Base-by-base conservation (phyloP, 371 early-diverging fungal genomes). In the Syncephalastrum contaminatum region DNA sequence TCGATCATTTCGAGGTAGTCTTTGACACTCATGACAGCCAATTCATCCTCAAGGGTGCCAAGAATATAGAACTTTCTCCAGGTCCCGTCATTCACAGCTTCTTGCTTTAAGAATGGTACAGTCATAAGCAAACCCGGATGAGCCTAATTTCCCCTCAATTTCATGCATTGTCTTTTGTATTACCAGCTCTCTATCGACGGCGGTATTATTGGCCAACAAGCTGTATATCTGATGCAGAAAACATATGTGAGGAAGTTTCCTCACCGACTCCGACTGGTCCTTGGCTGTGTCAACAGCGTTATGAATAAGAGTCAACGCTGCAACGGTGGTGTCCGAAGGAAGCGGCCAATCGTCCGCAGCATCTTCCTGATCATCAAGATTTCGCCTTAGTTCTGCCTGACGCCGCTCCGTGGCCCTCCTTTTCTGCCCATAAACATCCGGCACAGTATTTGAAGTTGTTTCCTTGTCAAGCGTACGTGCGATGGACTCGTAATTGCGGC, bases 211-310 rank as follows among this genome's bases (percentile, higher is more conserved):
- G 2, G 63, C 47, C 39, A 72, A 22, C 2, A 76, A 50, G 16
- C 67, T 64, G 43, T 76, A 76, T 2, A 76, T 56, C 48, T 76
- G 76, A 54, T 76, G 76, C 10, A 70, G 14, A 41, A 72, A 63
- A 25, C 76, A 76, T 15, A 67, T 21, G 1, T 36, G 46, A 3
- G 65, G 65, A 24, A 65, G 25, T 18, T 51, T 43, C 7, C 36
- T 46, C 4, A 43, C 45, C 58, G 64, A 4, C 55, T 48, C 48
- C 18, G 55, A 24, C 25, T 21, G 22, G 36, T 19, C 43, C 43
- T 36, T 51, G 18, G 27, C 45, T 51, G 50, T 18, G 16, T 49
- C 19, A 13, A 51, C 40, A 4, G 49, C n/a, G 0, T 57, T 45
- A 30, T 54, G 16, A 41, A 72, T 76, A 19, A 76, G 57, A 14